A percentile compares a stretch with the other conserved stretches of the same genome.
Conservation (phyloP, 208 protist genomes). For the Wallacemonas rigidus region DNA sequence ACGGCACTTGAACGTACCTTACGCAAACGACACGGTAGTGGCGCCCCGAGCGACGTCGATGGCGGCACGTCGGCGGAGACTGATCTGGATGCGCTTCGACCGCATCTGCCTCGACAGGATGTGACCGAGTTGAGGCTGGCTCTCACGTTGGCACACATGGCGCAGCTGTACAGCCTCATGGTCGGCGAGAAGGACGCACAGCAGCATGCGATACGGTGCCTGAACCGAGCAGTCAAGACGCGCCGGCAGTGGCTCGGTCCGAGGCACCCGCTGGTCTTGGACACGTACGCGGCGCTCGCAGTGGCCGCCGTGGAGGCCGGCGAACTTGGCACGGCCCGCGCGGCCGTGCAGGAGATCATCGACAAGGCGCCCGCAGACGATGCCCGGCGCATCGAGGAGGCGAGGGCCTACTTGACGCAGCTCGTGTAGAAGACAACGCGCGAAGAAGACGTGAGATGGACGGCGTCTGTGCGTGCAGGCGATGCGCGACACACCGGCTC, state of each 20-base stretch:
- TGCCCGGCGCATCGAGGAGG: neutral
- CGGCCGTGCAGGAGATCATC: slow-evolving; percentile 4
- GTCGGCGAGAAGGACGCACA: neutral
- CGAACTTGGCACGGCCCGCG: slow-evolving; percentile 20
- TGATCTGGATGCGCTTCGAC: neutral
- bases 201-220: neutral
- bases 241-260: slow-evolving; percentile 45
- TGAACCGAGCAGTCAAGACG: slow-evolving; percentile 29
- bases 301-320: slow-evolving; percentile 44
- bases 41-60: neutral
- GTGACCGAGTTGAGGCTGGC: slow-evolving; percentile 58
- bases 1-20: neutral
- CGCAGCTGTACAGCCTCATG: slow-evolving; percentile 53
- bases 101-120: slow-evolving; percentile 8
- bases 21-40: neutral
- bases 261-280: slow-evolving; percentile 38
- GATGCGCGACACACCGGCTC: too few relatives aligned
- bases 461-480: too few relatives aligned
- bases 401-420: neutral
- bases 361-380: neutral
- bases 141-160: slow-evolving; percentile 68
- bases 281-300: slow-evolving; percentile 31
- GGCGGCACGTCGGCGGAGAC: neutral
- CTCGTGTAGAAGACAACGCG: neutral
- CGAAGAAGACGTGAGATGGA: neutral